Evolutionary conservation across 306 rosid species (phyloP).

Genomic region (Cyamopsis tetragonoloba): DNA sequence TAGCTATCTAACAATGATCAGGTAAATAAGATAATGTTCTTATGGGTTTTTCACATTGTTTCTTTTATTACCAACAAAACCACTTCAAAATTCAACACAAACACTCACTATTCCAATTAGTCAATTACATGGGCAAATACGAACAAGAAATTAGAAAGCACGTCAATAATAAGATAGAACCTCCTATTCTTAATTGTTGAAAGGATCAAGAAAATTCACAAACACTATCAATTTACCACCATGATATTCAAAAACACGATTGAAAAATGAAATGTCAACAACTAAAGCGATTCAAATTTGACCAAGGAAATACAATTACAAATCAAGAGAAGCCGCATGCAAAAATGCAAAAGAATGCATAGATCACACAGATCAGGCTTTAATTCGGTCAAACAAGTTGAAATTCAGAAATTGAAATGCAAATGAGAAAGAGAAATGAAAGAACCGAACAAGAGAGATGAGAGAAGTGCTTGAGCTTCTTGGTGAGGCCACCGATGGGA

Average conservation of each 20-base stretch:
- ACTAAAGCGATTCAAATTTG: not conserved
- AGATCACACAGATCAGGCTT: slow-evolving; percentile 35
- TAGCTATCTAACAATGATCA: no score
- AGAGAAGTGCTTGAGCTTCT: slow-evolving; percentile 69
- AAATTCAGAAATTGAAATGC: not conserved
- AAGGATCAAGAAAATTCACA: not conserved
- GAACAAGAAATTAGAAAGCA: no score
- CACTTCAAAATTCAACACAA: no score
- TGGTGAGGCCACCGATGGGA: slow-evolving; percentile 47
- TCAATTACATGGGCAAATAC: no score
- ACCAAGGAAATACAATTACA: not conserved
- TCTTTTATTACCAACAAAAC: no score
- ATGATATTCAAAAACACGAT: not conserved
- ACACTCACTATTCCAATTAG: no score
- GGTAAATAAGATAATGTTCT: no score
- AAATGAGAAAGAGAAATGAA: not conserved
- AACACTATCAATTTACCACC: not conserved
- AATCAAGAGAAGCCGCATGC: not conserved
- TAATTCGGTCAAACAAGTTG: not conserved
- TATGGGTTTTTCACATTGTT: no score
- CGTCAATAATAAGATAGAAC: not conserved
- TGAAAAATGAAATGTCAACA: not conserved
- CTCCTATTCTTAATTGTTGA: not conserved
- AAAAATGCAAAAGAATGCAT: not conserved
- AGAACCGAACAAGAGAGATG: slow-evolving; percentile 66